Base-by-base conservation (phyloP, 352 stramenopile genomes). In the Globisporangium lucens region DNA sequence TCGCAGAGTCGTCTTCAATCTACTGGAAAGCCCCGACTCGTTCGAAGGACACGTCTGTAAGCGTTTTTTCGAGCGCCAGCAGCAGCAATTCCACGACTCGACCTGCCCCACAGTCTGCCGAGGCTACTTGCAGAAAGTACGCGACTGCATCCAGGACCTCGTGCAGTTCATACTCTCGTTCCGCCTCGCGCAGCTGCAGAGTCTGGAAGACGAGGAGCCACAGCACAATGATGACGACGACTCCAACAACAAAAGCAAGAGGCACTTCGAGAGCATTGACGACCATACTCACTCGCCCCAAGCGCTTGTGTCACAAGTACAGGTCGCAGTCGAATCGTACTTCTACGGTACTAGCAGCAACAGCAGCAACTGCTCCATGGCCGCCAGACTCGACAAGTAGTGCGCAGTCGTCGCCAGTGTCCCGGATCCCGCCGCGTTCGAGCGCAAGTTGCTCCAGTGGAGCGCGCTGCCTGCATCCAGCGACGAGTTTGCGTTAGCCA, bases 111-210 rank as follows among this genome's bases (percentile, higher is more conserved):
- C 29, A 5, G 53, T 58, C 6, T 75, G 71, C 43, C 70, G 70
- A 20, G 63, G 58, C 51, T 79, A 78, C 60, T 52, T 84, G n/a
- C 66, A 47, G 46, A 69, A 71, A 29, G 69, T 75, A 20, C 74
- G 76, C 22, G 74, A 80, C 51, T 74, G 68, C 27, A 72, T 81
- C 52, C 59, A 63, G 27, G 70, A 81, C 47, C 33, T 84, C 9
- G 66, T 73, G 24, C 57, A 72, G 51, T 84, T 82, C 57, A 69
- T 84, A 10, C n/a, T 76, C 9, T 59, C 69, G 24, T 81, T 78
- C 63, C 69, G 76, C 2, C 41, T 71, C 3, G 36, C 7, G 22
- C 66, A 77, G 30, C 57, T 78, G 0, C 3, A 56, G 24, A 56
- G 56, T 30, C 3, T 61, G 17, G 27, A n/a, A 41, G 56, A 61